Base-by-base conservation (phyloP, 257 asterid species). In the Penstemon davidsonii region DNA sequence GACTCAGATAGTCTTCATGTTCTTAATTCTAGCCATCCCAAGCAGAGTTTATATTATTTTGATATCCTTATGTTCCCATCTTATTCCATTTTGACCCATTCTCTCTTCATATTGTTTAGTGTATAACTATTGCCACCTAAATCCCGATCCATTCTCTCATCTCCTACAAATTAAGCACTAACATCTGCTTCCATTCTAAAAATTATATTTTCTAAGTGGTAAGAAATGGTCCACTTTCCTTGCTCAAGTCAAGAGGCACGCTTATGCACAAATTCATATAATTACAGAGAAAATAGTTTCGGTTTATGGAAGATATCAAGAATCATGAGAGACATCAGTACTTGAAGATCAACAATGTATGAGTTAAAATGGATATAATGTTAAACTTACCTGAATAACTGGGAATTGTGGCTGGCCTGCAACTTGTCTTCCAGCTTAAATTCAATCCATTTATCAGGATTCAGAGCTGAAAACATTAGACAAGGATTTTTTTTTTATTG, bases 401-500 rank as follows among this genome's bases (percentile, higher is more conserved):
- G 97, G 72, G 91, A 80, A 80, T 92, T 92, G 83, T 88, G 97
- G 87, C 93, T 85, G 74, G 90, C 98, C 78, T 87, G 89, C 55
- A 81, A 93, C 87, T 87, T 90, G 59, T 90, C 98, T 81, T 88
- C 86, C 78, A 92, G 90, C 84, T 90, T 85, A 79, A 92, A 89
- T 76, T 85, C 96, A 78, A 81, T 75, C 98, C 98, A 92, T 77
- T 88, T 82, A 75, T 90, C 82, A 53, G 98, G 93, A 77, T 85
- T 88, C 68, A 92, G 84, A 36, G 97, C 98, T 92, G 90, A 74
- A 75, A 80, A 58, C 18, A 75, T 25, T 61, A 76, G 60, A 75
- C 63, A 73, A 36, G 57, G 15, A 44, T 70, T 71, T 52, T 69
- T 42, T 57, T 44, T 46, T 66, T 51, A 52, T 53, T 18, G 50